Base-by-base conservation (phyloP, 179 eudicot species). In the Camellia oleifera region DNA sequence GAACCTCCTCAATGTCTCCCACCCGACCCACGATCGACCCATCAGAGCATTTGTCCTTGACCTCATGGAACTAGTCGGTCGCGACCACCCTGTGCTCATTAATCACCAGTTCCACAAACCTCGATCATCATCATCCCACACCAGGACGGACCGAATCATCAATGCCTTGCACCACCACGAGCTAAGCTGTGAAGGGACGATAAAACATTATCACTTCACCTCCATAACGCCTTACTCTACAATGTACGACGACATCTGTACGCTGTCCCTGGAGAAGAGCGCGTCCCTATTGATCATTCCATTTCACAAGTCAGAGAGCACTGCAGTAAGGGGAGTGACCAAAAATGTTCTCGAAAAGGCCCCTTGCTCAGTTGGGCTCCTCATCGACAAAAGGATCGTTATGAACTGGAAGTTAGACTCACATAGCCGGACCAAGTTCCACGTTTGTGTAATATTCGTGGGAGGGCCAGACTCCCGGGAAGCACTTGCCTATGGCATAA, bases 291-390 rank as follows among this genome's bases (percentile, higher is more conserved):
- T 88, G 20, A 80, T 88, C 32, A 69, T 88, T 17, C 88, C 91
- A 0, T 88, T 86, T 44, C 76, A 88, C 54, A 82, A 72, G 18
- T 40, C 20, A 0, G 70, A 77, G 45, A 81, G 76, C 26, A 60
- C 60, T 9, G 79, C 67, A 1, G 69, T 82, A 0, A 68, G 82
- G 11, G 79, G 65, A 5, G 81, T 84, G 50, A 83, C 83, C 42
- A 75, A 76, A 9, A 62, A 77, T 1, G 87, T 86, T 58, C 58
- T 88, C 57, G 77, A 81, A 53, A 81, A 85, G 40, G 87, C 89
- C n/a, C 89, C 91, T 0, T 88, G 91, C 69, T 88, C 89, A 0
- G 85, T 86, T 0, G 89, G 85, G 57, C 72, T 88, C 57, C 65
- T 88, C 2, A 68, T 88, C 1, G 89, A 88, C 69, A 62, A 62